A percentile compares a stretch with the other conserved stretches of the same genome.
Conservation (phyloP, 2,329 filamentous ascomycete species). For the Xylariaceae sp. region DNA sequence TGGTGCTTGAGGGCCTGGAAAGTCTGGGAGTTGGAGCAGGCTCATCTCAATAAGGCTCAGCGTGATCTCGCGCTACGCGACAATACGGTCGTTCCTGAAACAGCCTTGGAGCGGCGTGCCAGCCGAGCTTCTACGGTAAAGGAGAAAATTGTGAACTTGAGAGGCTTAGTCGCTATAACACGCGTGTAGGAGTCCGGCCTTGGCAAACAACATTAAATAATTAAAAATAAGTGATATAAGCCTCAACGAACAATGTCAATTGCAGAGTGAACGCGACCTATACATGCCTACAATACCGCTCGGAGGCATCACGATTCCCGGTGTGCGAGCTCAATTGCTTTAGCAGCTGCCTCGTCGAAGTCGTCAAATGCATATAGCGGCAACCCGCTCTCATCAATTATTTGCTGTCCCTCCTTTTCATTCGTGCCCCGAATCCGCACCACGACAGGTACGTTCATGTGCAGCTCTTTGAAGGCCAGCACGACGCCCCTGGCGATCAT, state of each 20-base stretch:
- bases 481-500: constrained; percentile 78
- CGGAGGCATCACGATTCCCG: too few relatives aligned
- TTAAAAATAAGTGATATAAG: too few relatives aligned
- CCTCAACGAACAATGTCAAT: too few relatives aligned
- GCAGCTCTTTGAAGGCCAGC: constrained; percentile 64
- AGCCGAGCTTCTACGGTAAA: constrained; percentile 12
- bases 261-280: too few relatives aligned
- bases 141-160: constrained; percentile 16
- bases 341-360: constrained; percentile 67
- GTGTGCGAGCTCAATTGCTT: constrained; percentile 56
- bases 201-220: too few relatives aligned
- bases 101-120: constrained; percentile 10
- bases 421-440: constrained; percentile 73
- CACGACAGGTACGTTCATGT: constrained; percentile 67
- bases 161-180: constrained; percentile 20
- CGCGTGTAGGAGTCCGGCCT: constrained; percentile 14
- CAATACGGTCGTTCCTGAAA: constrained; percentile 17
- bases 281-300: too few relatives aligned
- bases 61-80: constrained; percentile 24
- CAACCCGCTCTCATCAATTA: constrained; percentile 66
- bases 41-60: constrained; percentile 24
- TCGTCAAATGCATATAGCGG: constrained; percentile 67
- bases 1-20: constrained; percentile 41
- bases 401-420: constrained; percentile 63
- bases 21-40: constrained; percentile 33